phyloP scores from a whole-genome alignment of 495 filamentous ascomycete species.

The Penicillium canariense region DNA sequence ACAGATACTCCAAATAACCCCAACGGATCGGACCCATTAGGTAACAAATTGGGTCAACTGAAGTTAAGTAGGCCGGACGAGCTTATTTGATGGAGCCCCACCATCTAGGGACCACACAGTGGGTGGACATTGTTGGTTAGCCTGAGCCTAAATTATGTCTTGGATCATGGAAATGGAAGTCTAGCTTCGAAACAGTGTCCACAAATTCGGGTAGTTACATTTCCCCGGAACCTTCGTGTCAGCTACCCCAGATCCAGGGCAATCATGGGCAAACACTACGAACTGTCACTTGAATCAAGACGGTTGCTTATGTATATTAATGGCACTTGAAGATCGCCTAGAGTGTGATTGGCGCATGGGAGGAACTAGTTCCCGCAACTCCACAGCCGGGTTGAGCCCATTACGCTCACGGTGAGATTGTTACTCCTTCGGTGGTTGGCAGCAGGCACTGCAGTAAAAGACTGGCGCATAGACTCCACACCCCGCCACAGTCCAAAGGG shows the following conservation, averaged over 20 bases:
- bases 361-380: too few relatives aligned
- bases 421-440: too few relatives aligned
- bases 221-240: neutral
- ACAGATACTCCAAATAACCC: slow-evolving; percentile 20
- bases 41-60: slow-evolving; percentile 20
- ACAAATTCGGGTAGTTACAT: neutral
- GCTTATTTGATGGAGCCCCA: slow-evolving; percentile 25
- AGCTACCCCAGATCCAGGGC: neutral
- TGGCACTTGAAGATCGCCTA: too few relatives aligned
- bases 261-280: neutral
- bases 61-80: slow-evolving; percentile 12
- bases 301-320: too few relatives aligned
- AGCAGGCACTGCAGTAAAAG: too few relatives aligned
- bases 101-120: neutral
- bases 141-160: neutral
- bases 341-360: too few relatives aligned
- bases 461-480: too few relatives aligned
- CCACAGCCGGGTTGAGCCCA: too few relatives aligned
- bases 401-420: too few relatives aligned
- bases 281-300: neutral
- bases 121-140: neutral
- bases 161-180: neutral
- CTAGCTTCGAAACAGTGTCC: neutral
- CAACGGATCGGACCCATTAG: slow-evolving; percentile 23
- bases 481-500: too few relatives aligned